These are phyloP conservation scores for Pythium brachiatum DNA, from an alignment of 352 stramenopile species.

Conservation along the genomic window DNA sequence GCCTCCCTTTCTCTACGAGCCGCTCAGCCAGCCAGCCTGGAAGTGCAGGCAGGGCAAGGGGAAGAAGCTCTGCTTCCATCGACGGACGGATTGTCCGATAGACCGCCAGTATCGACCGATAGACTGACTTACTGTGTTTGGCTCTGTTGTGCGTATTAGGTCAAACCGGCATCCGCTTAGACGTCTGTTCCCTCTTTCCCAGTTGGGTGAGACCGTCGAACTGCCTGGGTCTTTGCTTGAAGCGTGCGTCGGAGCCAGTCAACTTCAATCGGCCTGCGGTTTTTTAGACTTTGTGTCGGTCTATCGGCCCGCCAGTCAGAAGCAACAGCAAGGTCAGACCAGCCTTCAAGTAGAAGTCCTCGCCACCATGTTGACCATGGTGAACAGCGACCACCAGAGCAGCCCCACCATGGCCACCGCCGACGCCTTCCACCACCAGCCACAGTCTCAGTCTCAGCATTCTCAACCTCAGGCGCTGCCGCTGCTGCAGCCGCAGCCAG, in stretches of 20 bases:
- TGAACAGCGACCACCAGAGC: conserved; percentile 22
- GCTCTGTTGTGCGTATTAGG: conserved; percentile 1
- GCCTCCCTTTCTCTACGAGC: conserved; percentile 1
- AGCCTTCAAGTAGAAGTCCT: conserved; percentile 11
- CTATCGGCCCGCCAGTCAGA: neutral
- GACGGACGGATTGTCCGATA: neutral
- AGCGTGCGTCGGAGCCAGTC: conserved; percentile 57
- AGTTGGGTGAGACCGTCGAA: neutral
- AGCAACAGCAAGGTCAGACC: neutral
- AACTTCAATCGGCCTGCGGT: conserved; percentile 67
- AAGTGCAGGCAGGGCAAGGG: neutral
- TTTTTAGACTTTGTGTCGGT: conserved; percentile 6
- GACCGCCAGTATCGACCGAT: neutral
- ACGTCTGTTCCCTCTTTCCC: neutral
- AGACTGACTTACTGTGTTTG: neutral
- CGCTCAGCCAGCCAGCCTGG: neutral
- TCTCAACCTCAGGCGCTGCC: neutral
- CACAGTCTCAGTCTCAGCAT: neutral
- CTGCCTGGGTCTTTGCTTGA: conserved; percentile 47
- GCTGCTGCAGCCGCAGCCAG: conserved; percentile 8
- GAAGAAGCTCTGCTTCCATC: neutral
- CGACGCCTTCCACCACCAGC: conserved; percentile 6
- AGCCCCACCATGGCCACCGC: conserved; percentile 5
- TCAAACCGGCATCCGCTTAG: neutral
- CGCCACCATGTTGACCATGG: conserved; percentile 67